Percentiles rank a stretch among this genome's conserved stretches.
Conservation (phyloP, 23 red algal species). For the Cyanidiococcus yangmingshanensis region DNA sequence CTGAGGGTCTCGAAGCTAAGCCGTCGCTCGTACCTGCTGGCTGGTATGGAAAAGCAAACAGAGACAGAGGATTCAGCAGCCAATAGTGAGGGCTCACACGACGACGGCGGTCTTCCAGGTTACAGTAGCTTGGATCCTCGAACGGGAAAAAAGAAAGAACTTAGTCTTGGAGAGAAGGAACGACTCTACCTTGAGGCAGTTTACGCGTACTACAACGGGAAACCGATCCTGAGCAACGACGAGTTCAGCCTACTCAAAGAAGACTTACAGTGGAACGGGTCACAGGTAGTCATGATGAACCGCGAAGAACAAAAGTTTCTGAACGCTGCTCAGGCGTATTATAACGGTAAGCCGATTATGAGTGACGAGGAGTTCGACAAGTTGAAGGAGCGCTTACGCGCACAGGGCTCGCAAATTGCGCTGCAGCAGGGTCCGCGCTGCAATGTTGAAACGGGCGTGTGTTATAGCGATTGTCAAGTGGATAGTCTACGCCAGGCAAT, state of each 20-base stretch:
- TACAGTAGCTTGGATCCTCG: conserved; percentile 60
- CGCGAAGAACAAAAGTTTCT: conserved; percentile 83
- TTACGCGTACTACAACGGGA: conserved; percentile 59
- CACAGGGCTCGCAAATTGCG: conserved; percentile 45
- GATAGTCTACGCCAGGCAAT: conserved; percentile 54
- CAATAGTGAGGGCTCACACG: background rate
- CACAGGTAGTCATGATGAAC: conserved; percentile 49
- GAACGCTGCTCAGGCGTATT: conserved; percentile 62
- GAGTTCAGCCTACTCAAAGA: conserved; percentile 92
- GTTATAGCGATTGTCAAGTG: conserved; percentile 56
- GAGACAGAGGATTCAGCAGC: background rate
- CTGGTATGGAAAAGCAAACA: background rate
- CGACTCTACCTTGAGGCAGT: conserved; percentile 67
- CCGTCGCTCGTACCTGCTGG: background rate
- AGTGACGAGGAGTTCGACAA: conserved; percentile 76
- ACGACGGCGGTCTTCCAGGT: conserved; percentile 30
- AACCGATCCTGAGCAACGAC: conserved; percentile 56
- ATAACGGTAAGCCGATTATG: conserved; percentile 63
- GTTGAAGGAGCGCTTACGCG: conserved; percentile 46
- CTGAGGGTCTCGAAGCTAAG: too few relatives aligned
- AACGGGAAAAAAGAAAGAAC: conserved; percentile 41
- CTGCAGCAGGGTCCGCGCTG: conserved; percentile 77
- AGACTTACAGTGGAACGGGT: conserved; percentile 95
- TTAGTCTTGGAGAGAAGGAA: conserved; percentile 59
- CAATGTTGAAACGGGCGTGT: conserved; percentile 50